phyloP scores from a whole-genome alignment of 78 protist species.

The Mastigamoeba balamuthi region DNA sequence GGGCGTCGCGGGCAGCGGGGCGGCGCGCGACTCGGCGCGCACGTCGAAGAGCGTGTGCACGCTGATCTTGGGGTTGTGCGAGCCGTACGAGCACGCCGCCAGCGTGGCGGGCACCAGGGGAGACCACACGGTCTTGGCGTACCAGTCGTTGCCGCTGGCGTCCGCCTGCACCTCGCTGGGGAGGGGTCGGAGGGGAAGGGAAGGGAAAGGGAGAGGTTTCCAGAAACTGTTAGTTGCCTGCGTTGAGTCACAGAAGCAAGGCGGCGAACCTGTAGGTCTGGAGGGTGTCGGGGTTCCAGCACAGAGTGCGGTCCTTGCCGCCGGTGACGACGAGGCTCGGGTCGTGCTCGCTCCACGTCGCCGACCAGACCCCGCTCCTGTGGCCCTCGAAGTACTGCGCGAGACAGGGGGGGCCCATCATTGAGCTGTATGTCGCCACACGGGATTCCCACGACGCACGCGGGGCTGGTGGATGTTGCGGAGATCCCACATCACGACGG shows the following conservation, averaged over 20 bases:
- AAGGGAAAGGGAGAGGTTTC: too few relatives aligned
- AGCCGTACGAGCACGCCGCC: not conserved
- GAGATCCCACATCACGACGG: not conserved
- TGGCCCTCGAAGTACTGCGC: not conserved
- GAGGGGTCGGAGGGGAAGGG: not conserved
- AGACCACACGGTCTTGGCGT: not conserved
- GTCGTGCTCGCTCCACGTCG: not conserved
- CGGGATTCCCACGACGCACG: too few relatives aligned
- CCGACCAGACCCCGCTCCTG: not conserved
- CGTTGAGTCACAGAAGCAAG: not conserved
- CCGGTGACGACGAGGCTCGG: not conserved
- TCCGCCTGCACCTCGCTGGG: not conserved
- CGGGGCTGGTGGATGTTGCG: not conserved
- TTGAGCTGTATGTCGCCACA: too few relatives aligned
- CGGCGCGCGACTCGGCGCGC: not conserved
- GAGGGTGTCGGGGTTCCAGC: not conserved
- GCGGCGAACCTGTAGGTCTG: not conserved
- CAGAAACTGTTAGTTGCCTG: too few relatives aligned
- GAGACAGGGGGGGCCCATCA: too few relatives aligned
- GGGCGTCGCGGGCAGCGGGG: not conserved
- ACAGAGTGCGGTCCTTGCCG: not conserved
- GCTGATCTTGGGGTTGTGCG: not conserved
- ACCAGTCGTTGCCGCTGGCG: too few relatives aligned
- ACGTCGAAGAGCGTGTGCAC: not conserved
- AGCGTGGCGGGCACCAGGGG: not conserved